These are phyloP conservation scores for Neurospora sp. DNA, from an alignment of 495 filamentous ascomycete species.

Conservation along the genomic window DNA sequence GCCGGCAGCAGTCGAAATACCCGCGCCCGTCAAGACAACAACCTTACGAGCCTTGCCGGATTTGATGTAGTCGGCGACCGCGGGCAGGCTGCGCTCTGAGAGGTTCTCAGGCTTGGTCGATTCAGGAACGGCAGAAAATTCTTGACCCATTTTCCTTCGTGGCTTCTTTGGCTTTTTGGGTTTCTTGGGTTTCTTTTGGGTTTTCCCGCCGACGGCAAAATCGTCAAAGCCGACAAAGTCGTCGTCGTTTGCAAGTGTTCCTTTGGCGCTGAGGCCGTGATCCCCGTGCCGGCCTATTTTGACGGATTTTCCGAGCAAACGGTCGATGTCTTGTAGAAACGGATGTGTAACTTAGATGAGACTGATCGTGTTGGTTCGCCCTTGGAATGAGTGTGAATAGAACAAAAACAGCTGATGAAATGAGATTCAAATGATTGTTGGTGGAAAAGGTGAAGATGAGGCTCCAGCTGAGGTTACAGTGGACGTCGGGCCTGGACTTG, in stretches of 20 bases:
- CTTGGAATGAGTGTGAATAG: neutral
- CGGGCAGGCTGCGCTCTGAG: slow-evolving; percentile 54
- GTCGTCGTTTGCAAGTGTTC: slow-evolving; percentile 5
- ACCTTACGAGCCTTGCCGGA: slow-evolving; percentile 55
- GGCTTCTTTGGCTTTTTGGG: slow-evolving; percentile 13
- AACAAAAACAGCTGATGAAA: neutral
- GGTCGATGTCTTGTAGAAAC: neutral
- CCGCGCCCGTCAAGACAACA: slow-evolving; percentile 69
- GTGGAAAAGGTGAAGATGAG: neutral
- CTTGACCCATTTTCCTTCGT: slow-evolving; percentile 35
- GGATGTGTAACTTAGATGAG: neutral
- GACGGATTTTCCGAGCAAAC: neutral
- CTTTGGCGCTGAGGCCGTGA: slow-evolving; percentile 7
- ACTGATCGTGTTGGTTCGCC: neutral
- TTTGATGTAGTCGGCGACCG: slow-evolving; percentile 66
- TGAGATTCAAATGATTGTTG: neutral
- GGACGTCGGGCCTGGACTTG: neutral
- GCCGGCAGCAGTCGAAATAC: slow-evolving; percentile 50
- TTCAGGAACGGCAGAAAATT: slow-evolving; percentile 48
- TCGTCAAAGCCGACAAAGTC: slow-evolving; percentile 1
- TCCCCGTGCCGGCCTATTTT: slow-evolving; percentile 18
- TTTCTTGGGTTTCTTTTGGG: slow-evolving; percentile 11
- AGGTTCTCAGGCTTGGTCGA: slow-evolving; percentile 55
- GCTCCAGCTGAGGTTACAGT: neutral
- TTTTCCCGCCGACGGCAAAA: slow-evolving; percentile 4